Base-by-base conservation (phyloP, 345 rosid species). In the Eucalyptus victrix region DNA sequence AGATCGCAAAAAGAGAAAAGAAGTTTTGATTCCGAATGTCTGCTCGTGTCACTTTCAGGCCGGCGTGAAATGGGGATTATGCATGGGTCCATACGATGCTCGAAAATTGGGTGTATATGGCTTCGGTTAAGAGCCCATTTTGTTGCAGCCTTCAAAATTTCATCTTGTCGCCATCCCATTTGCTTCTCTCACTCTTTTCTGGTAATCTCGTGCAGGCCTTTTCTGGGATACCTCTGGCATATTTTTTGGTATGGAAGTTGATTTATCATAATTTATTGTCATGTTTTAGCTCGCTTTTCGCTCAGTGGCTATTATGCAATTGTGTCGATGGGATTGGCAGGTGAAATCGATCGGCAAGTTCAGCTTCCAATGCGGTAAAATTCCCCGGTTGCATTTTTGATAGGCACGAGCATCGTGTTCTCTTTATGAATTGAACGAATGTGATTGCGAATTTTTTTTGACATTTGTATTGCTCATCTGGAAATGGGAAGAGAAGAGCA, bases 281-380 rank as follows among this genome's bases (percentile, higher is more conserved):
- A 86, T 65, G 24, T 40, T 7, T 40, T 30, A 3, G 44, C 72
- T 62, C 7, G 28, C 53, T 69, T 44, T 58, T 89, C 14, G 28
- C 47, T 8, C 5, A 14, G 19, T 21, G 30, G 76, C 7, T 47
- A 23, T 34, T 17, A 67, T n/a, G 24, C 30, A 69, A 53, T 58
- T 88, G 32, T 10, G 62, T 56, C 30, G 30, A 56, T 89, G 90
- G 90, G 81, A 45, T 91, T 54, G 92, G 90, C 92, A 96, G 99
- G 96, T 94, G 17, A 96, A 96, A 90, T 90, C 95, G 32, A 90
- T 93, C 14, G 96, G 94, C 65, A 96, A 91, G 89, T 89, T 90
- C 88, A 91, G 97, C 85, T 93, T 93, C 86, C 97, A 94, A 65
- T 96, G 96, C 86, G 94, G 98, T 96, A 95, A 95, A 95, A 88